These are phyloP conservation scores for Durusdinium trenchii DNA, from an alignment of 73 alveolate genomes.

Conservation along the genomic window DNA sequence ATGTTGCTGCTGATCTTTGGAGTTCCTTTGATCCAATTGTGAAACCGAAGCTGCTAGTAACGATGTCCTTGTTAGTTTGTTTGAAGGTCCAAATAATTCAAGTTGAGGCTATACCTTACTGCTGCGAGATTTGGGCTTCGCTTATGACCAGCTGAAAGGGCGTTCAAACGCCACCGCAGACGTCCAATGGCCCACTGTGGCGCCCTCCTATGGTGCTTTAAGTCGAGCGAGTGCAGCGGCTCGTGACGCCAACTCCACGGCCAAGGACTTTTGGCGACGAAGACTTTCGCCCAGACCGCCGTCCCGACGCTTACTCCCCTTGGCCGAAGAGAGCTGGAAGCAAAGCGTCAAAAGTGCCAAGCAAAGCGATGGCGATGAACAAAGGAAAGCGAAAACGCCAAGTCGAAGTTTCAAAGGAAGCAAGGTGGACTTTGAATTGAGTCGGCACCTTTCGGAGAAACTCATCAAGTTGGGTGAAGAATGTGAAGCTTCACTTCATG, in stretches of 20 bases:
- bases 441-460: conserved; percentile 9
- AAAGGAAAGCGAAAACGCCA: too few species aligned
- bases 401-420: conserved; percentile 41
- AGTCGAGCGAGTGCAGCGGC: too few species aligned
- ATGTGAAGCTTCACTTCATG: conserved; percentile 32
- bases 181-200: not conserved
- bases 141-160: conserved; percentile 83
- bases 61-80: too few species aligned
- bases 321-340: not conserved
- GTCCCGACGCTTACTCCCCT: not conserved
- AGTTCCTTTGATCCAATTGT: not conserved
- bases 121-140: conserved; percentile 17
- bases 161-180: not conserved
- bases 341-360: not conserved
- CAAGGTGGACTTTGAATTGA: conserved; percentile 68
- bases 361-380: not conserved
- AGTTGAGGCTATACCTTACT: conserved; percentile 65
- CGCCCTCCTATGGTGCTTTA: conserved; percentile 63
- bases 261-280: conserved; percentile 32
- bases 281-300: conserved; percentile 43
- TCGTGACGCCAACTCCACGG: too few species aligned
- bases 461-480: not conserved
- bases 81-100: not conserved
- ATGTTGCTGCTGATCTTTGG: conserved; percentile 68
- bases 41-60: too few species aligned